A percentile compares a stretch with the other conserved stretches of the same genome.
Evolutionary conservation across 371 early-diverging fungal genomes (phyloP).

Genomic region (Sporodiniella umbellata): DNA sequence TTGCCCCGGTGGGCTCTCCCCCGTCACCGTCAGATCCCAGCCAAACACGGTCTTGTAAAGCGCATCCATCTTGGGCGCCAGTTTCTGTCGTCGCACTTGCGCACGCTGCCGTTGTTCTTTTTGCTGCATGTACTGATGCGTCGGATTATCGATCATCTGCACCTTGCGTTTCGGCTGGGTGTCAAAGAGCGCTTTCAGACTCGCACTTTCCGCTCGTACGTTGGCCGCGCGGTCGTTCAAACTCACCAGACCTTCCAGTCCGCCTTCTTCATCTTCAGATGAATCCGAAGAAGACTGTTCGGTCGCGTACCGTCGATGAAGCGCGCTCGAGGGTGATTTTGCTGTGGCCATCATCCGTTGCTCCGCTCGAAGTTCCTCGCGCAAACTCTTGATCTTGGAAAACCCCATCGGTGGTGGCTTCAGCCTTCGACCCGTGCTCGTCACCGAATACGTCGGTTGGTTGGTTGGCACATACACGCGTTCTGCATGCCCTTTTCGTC

Average conservation of each 20-base stretch:
- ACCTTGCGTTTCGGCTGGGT: conserved; percentile 27
- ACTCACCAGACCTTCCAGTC: conserved; percentile 22
- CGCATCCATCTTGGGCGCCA: conserved; percentile 45
- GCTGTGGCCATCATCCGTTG: conserved; percentile 30
- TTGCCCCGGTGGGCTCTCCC: conserved; percentile 46
- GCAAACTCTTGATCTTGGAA: conserved; percentile 29
- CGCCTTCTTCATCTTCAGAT: conserved; percentile 27
- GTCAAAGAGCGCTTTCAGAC: conserved; percentile 35
- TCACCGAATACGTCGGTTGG: conserved; percentile 35
- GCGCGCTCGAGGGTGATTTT: conserved; percentile 36
- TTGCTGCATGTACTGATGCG: conserved; percentile 8
- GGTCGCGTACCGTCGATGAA: conserved; percentile 12
- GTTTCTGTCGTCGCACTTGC: conserved; percentile 36
- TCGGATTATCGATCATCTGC: conserved; percentile 33
- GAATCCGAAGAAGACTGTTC: conserved; percentile 20
- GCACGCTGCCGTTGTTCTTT: conserved; percentile 19
- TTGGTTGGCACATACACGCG: conserved; percentile 17
- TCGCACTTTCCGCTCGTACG: conserved; percentile 29
- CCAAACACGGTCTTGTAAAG: conserved; percentile 49
- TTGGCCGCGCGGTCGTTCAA: conserved; percentile 7
- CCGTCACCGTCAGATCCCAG: conserved; percentile 47
- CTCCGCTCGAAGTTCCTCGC: conserved; percentile 35
- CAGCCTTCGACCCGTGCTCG: conserved; percentile 36
- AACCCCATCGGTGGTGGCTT: conserved; percentile 43
- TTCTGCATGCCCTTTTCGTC: conserved; percentile 6